Evolutionary conservation across 495 filamentous ascomycete genomes (phyloP).

Genomic region (Hyphodiscus hymeniophilus): DNA sequence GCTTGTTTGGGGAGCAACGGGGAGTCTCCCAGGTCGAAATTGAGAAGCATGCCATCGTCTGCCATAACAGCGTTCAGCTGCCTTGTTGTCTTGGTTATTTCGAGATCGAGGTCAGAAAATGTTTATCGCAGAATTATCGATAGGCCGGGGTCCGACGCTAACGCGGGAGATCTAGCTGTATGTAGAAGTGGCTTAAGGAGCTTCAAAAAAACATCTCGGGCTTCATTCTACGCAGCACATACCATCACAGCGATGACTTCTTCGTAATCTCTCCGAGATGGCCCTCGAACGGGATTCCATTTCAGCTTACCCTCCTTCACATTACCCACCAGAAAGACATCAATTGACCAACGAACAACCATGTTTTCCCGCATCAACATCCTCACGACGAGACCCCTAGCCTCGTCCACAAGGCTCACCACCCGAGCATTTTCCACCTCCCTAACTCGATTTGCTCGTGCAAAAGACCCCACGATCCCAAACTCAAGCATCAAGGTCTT

Average conservation of each 20-base stretch:
- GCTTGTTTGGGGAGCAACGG: conserved; percentile 44
- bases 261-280: conserved; percentile 9
- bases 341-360: neutral
- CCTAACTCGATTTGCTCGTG: neutral
- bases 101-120: neutral
- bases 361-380: conserved; percentile 4
- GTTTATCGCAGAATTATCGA: neutral
- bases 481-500: conserved; percentile 61
- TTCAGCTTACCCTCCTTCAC: neutral
- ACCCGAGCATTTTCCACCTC: conserved; percentile 11
- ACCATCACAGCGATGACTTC: conserved; percentile 24
- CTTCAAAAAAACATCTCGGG: conserved; percentile 1
- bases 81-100: neutral
- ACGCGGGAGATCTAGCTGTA: neutral
- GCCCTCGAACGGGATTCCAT: conserved; percentile 10
- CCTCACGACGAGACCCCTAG: no score
- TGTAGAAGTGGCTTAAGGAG: neutral
- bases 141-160: neutral
- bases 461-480: conserved; percentile 27
- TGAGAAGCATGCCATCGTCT: conserved; percentile 90
- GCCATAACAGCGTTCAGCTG: conserved; percentile 75
- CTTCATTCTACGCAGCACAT: conserved; percentile 20
- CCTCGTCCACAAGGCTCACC: neutral
- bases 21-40: conserved; percentile 69
- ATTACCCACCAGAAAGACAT: neutral